These are phyloP conservation scores for Coelastrella sp. DNA, from an alignment of 139 green algal species.

Conservation along the genomic window DNA sequence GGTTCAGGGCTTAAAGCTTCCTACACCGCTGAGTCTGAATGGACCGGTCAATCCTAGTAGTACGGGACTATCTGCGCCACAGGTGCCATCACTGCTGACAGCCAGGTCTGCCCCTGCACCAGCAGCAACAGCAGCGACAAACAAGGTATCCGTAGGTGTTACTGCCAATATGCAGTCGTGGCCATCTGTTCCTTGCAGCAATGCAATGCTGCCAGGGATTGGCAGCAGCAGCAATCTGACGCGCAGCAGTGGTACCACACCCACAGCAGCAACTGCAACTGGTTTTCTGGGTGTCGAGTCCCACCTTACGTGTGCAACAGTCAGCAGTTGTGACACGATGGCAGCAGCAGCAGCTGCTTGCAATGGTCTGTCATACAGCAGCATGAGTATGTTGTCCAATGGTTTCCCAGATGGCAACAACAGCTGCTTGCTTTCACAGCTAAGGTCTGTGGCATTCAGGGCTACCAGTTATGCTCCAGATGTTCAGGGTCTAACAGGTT, in stretches of 20 bases:
- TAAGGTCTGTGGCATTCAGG: conserved; percentile 7
- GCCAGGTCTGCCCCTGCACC: neutral
- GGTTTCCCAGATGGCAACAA: neutral
- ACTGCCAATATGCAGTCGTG: neutral
- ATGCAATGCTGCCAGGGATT: neutral
- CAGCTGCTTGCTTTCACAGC: conserved; percentile 19
- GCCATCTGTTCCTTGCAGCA: neutral
- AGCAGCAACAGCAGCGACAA: conserved; percentile 7
- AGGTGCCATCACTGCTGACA: neutral
- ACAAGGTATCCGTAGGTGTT: neutral
- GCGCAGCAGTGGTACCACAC: neutral
- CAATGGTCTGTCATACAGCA: neutral
- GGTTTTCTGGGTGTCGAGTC: too few species aligned
- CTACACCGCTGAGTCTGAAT: neutral
- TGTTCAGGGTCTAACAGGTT: conserved; percentile 1
- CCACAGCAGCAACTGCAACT: neutral
- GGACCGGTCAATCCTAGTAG: neutral
- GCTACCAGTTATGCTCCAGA: conserved; percentile 19
- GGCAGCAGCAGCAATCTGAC: conserved; percentile 16
- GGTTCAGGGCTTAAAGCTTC: conserved; percentile 29
- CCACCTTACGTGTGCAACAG: neutral
- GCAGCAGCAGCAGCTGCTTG: neutral
- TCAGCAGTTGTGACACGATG: conserved; percentile 28
- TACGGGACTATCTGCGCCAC: too few species aligned
- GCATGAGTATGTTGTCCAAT: neutral